Base-by-base conservation (phyloP, 345 rosid genomes). In the Eutrema heterophyllum region DNA sequence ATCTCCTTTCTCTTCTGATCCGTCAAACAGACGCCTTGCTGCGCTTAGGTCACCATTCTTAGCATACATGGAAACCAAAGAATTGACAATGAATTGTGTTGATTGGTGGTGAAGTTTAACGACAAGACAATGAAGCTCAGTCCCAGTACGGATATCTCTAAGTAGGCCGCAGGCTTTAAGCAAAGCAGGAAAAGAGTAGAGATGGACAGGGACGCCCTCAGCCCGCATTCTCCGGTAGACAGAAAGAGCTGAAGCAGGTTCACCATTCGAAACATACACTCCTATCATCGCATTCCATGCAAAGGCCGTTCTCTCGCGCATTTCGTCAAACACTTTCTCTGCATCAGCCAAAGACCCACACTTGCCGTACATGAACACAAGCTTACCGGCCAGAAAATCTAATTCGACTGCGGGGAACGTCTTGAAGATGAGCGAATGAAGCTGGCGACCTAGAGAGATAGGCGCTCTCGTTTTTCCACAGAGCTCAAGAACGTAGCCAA, bases 251-350 rank as follows among this genome's bases (percentile, higher is more conserved):
- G 46, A 46, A 32, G 73, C 56, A 80, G 82, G 86, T 27, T 89
- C 78, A 32, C 67, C 84, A 29, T 87, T 85, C 5, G 91, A 83
- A 48, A 85, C 81, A 79, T 83, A 86, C 15, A 84, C 87, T 40
- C 90, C 93, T 9, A 94, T 60, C 83, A 88, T 79, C 16, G 97
- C 90, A 72, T 91, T 94, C 97, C 97, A 94, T 0, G 93, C 79
- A 67, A 87, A 89, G 29, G 82, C 40, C 7, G 80, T 85, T 79
- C 88, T 86, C 1, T 83, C 79, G 59, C 46, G 71, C 91, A 94
- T 89, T 85, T 73, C 65, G 73, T 81, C 95, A 21, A 89, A 94
- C 83, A 91, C 46, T 53, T 67, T 81, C 82, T 80, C 78, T 33
- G 97, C 97, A 26, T 83, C 80, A 54, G 26, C 40, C 12, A 83